A percentile compares a stretch with the other conserved stretches of the same genome.
These are phyloP conservation scores for Ganoderma multipileum DNA, from an alignment of 1,284 basidiomycete species.

Conservation along the genomic window DNA sequence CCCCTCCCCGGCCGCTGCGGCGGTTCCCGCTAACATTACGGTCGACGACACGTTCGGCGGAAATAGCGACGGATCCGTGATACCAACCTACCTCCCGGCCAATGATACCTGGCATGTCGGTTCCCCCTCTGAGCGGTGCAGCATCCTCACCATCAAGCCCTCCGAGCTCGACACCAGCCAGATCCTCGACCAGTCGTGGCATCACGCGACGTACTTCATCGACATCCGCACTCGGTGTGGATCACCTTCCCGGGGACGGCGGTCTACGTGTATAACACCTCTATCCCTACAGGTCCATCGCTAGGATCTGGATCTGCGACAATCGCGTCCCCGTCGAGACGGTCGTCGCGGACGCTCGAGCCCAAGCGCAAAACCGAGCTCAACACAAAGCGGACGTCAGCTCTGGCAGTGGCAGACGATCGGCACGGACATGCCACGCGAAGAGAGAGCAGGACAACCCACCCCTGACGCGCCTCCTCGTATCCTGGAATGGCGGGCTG, in stretches of 20 bases:
- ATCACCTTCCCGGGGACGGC: constrained; percentile 33
- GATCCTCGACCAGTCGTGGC: constrained; percentile 27
- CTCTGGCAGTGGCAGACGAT: no score
- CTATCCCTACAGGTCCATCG: constrained; percentile 24
- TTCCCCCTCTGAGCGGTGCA: constrained; percentile 39
- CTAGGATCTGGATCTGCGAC: background rate
- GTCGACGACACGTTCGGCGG: constrained; percentile 51
- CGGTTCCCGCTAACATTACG: constrained; percentile 42
- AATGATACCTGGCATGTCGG: constrained; percentile 40
- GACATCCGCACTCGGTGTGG: background rate
- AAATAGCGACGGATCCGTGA: constrained; percentile 25
- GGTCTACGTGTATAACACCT: constrained; percentile 40
- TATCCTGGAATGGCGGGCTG: no score
- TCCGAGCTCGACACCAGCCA: constrained; percentile 32
- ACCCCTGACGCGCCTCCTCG: no score
- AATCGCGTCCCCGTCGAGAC: background rate
- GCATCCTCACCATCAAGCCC: constrained; percentile 32
- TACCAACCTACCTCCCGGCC: constrained; percentile 26
- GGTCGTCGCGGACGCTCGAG: background rate
- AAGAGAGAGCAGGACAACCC: no score
- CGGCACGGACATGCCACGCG: no score
- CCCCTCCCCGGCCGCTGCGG: background rate
- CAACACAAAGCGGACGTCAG: no score
- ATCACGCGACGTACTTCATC: constrained; percentile 13
- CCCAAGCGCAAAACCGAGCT: background rate